Conservation (phyloP, 805 yeast species). For the Candida cerambycidarum region DNA sequence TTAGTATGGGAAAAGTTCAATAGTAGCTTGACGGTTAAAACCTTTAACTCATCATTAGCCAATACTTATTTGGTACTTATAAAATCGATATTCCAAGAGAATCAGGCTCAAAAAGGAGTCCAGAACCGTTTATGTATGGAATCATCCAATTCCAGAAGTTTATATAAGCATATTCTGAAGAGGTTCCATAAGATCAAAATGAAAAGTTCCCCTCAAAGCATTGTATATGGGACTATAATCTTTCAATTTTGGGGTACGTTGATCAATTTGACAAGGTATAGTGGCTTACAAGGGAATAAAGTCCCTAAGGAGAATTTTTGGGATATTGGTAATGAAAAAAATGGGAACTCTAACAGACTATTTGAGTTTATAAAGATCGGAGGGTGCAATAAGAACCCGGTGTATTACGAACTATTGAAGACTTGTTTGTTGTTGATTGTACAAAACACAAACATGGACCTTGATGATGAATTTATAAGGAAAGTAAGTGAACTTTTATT, state of each 20-base stretch:
- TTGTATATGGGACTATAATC: slow-evolving; percentile 47
- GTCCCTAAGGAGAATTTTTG: slow-evolving; percentile 52
- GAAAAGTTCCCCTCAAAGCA: slow-evolving; percentile 20
- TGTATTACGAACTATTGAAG: slow-evolving; percentile 41
- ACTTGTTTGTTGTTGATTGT: slow-evolving; percentile 20
- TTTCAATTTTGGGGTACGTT: slow-evolving; percentile 51
- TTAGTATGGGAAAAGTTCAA: slow-evolving; percentile 35
- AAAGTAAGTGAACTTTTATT: too few relatives aligned
- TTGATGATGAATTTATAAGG: slow-evolving; percentile 3
- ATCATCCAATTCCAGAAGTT: slow-evolving; percentile 19
- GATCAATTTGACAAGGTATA: slow-evolving; percentile 34
- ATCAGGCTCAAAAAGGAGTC: background rate
- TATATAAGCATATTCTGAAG: slow-evolving; percentile 44
- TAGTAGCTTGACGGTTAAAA: slow-evolving; percentile 21
- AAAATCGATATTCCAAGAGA: slow-evolving; percentile 20
- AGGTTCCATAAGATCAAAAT: slow-evolving; percentile 45
- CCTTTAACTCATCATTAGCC: slow-evolving; percentile 32
- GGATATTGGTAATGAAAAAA: slow-evolving; percentile 31
- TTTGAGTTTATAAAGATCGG: slow-evolving; percentile 51
- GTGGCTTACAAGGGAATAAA: slow-evolving; percentile 16
- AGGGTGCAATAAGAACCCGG: slow-evolving; percentile 50
- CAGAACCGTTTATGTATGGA: slow-evolving; percentile 18
- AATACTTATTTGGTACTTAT: slow-evolving; percentile 25
- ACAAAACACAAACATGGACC: slow-evolving; percentile 5
- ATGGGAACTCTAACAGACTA: slow-evolving; percentile 36